phyloP scores from a whole-genome alignment of 768 basidiomycete species.

The Termitomyces sp. region DNA sequence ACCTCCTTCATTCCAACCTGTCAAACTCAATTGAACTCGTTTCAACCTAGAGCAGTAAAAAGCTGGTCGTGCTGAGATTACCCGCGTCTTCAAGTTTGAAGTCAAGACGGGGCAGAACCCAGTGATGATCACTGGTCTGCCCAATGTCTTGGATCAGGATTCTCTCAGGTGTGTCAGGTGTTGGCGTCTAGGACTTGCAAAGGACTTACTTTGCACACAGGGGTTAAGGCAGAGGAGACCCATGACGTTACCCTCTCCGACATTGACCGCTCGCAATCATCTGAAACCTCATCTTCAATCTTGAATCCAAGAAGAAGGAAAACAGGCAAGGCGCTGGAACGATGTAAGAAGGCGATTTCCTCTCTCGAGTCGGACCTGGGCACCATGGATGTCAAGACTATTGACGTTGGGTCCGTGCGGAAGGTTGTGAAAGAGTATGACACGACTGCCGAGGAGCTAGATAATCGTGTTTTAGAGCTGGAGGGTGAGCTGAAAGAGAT shows the following conservation, averaged over 20 bases:
- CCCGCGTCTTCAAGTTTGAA: conserved; percentile 23
- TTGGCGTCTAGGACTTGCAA: background rate
- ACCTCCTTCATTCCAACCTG: background rate
- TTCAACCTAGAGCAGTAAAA: conserved; percentile 23
- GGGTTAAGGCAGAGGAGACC: conserved; percentile 30
- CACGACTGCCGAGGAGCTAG: conserved; percentile 18
- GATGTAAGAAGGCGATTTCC: conserved; percentile 17
- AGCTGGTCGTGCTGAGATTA: conserved; percentile 29
- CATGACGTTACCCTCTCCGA: conserved; percentile 27
- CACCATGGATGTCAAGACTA: conserved; percentile 19
- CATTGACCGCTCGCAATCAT: background rate
- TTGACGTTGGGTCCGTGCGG: conserved; percentile 15
- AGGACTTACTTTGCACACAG: conserved; percentile 8
- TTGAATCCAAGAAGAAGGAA: conserved; percentile 14
- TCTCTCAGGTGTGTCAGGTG: conserved; percentile 23
- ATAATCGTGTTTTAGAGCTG: conserved; percentile 18
- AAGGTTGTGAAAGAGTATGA: conserved; percentile 16
- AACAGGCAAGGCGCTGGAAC: conserved; percentile 15
- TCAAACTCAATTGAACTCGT: conserved; percentile 18
- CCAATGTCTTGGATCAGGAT: conserved; percentile 21
- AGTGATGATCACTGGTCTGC: conserved; percentile 25
- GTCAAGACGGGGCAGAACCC: conserved; percentile 28
- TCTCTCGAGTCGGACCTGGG: conserved; percentile 21
- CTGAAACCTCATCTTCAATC: conserved; percentile 7
- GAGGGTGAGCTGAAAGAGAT: conserved; percentile 13